A percentile compares a stretch with the other conserved stretches of the same genome.
Conservation (phyloP, 2,329 filamentous ascomycete genomes). For the Fusarium sp. region DNA sequence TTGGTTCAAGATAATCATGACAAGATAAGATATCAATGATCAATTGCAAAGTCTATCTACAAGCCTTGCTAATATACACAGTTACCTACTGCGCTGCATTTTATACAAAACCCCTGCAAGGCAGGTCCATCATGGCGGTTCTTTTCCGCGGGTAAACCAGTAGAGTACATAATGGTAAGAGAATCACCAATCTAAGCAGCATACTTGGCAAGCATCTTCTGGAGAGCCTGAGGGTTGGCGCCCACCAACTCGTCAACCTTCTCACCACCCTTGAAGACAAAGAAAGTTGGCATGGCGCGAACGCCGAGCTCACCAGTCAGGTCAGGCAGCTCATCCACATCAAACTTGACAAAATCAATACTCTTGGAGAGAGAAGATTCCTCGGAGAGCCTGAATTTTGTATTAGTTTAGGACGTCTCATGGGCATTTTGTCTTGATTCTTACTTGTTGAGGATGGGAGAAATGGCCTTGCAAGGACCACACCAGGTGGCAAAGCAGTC, state of each 20-base stretch:
- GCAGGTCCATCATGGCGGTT: background rate
- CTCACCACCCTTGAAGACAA: slow-evolving; percentile 83
- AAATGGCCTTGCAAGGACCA: slow-evolving; percentile 92
- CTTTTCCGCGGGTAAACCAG: background rate
- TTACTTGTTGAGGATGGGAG: slow-evolving; percentile 70
- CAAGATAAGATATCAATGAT: background rate
- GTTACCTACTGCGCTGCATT: background rate
- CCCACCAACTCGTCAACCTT: slow-evolving; percentile 81
- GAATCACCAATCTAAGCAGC: slow-evolving; percentile 6
- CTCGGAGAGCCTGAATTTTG: slow-evolving; percentile 42
- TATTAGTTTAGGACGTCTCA: background rate
- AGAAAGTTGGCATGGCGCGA: slow-evolving; percentile 93
- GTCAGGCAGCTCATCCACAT: slow-evolving; percentile 84
- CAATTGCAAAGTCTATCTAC: slow-evolving; percentile 5
- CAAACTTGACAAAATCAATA: slow-evolving; percentile 86
- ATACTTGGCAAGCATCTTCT: slow-evolving; percentile 35
- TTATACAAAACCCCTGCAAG: background rate
- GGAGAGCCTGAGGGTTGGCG: slow-evolving; percentile 71
- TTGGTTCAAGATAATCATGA: background rate
- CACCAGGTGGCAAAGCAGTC: slow-evolving; percentile 79
- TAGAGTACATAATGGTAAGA: background rate
- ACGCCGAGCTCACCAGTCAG: slow-evolving; percentile 82
- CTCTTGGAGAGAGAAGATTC: slow-evolving; percentile 64
- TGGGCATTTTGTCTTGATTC: background rate
- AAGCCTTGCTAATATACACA: slow-evolving; percentile 25